These are phyloP conservation scores for Darksidea phi DNA, from an alignment of 495 filamentous ascomycete genomes.

Conservation along the genomic window DNA sequence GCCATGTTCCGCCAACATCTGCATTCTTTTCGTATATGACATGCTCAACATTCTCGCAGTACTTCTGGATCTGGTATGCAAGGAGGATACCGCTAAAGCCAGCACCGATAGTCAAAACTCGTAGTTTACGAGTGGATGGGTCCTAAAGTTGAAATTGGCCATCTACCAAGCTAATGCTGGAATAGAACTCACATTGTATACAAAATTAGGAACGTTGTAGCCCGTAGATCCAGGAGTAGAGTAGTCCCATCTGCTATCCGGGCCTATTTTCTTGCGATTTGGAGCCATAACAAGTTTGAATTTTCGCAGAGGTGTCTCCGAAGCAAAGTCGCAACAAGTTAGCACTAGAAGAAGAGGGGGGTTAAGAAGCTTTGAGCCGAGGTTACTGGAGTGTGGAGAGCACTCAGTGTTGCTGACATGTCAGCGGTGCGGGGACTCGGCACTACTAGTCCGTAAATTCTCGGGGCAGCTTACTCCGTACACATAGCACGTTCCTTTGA, in stretches of 20 bases:
- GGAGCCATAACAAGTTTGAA: too few relatives aligned
- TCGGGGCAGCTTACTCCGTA: too few relatives aligned
- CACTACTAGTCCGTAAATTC: too few relatives aligned
- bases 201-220: constrained; percentile 39
- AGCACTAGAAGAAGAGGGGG: too few relatives aligned
- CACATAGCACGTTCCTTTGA: too few relatives aligned
- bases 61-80: constrained; percentile 44
- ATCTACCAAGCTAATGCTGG: not conserved
- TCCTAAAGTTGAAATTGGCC: too few relatives aligned
- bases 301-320: too few relatives aligned
- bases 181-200: constrained; percentile 20
- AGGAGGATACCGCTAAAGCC: constrained; percentile 43
- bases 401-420: too few relatives aligned
- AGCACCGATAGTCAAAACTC: constrained; percentile 41
- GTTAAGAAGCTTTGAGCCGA: too few relatives aligned
- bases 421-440: too few relatives aligned
- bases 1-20: constrained; percentile 42
- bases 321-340: too few relatives aligned
- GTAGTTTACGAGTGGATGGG: constrained; percentile 38
- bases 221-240: constrained; percentile 41
- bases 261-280: not conserved
- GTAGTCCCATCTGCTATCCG: constrained; percentile 38
- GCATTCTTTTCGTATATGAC: constrained; percentile 45
- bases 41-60: constrained; percentile 41
- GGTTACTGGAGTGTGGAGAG: too few relatives aligned